Evolutionary conservation across 768 basidiomycete species (phyloP).

Genomic region (Mycena pura): DNA sequence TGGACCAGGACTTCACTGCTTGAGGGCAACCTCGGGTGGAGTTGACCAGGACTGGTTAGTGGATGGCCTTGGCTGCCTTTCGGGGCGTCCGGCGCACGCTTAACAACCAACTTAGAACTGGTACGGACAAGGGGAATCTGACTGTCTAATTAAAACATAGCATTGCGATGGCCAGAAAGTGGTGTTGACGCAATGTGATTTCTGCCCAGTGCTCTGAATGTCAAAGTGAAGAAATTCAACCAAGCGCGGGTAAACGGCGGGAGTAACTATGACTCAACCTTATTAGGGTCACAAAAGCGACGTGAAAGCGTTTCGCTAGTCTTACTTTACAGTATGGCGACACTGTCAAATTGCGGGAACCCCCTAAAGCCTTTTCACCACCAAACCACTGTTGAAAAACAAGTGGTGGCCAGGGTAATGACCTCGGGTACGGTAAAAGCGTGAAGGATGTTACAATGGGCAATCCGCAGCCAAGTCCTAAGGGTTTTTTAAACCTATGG

Average conservation of each 20-base stretch:
- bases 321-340: background rate
- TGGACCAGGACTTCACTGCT: conserved; percentile 49
- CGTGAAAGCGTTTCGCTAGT: no score
- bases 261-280: conserved; percentile 62
- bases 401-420: no score
- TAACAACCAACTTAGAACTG: conserved; percentile 79
- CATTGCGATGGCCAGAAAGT: conserved; percentile 79
- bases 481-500: no score
- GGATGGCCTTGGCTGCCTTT: conserved; percentile 61
- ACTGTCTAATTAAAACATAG: conserved; percentile 88
- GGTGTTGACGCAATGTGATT: conserved; percentile 84
- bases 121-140: conserved; percentile 84
- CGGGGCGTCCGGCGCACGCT: conserved; percentile 64
- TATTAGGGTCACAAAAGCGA: no score
- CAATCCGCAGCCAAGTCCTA: no score
- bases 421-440: no score
- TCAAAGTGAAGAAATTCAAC: conserved; percentile 84
- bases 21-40: conserved; percentile 40
- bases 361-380: conserved; percentile 4
- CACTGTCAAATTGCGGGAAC: conserved; percentile 13
- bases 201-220: conserved; percentile 86
- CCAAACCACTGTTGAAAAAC: no score
- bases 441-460: no score
- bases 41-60: conserved; percentile 46
- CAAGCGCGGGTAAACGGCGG: conserved; percentile 81